Conservation (phyloP, 805 yeast genomes). For the Wilhelminamyces savonicus region DNA sequence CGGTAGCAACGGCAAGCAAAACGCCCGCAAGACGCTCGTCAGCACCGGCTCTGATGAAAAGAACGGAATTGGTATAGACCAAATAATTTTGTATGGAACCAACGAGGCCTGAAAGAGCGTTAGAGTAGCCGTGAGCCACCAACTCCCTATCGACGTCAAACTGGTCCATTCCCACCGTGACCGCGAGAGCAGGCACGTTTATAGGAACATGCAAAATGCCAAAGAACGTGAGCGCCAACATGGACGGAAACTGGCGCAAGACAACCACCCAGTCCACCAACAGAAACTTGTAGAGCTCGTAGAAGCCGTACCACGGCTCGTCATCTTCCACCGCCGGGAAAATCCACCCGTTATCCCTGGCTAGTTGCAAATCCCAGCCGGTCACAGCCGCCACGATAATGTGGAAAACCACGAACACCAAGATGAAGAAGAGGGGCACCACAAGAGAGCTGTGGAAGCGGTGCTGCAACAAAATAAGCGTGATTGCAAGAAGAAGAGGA, state of each 20-base stretch:
- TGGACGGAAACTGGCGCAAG: constrained; percentile 71
- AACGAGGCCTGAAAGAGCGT: constrained; percentile 70
- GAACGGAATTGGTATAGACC: constrained; percentile 88
- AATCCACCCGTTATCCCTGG: constrained; percentile 80
- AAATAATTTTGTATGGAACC: constrained; percentile 94
- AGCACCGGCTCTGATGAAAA: constrained; percentile 93
- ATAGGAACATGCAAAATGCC: constrained; percentile 96
- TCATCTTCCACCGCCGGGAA: constrained; percentile 58
- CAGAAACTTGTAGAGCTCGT: constrained; percentile 60
- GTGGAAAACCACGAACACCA: constrained; percentile 67
- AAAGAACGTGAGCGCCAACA: constrained; percentile 92
- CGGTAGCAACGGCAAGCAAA: constrained; percentile 79
- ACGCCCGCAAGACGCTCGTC: constrained; percentile 85
- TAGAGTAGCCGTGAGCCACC: constrained; percentile 91
- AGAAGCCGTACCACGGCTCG: constrained; percentile 90
- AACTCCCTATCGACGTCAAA: constrained; percentile 89
- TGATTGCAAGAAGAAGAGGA: constrained; percentile 59
- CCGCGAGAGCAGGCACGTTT: constrained; percentile 95
- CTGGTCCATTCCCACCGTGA: constrained; percentile 77
- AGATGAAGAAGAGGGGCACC: constrained; percentile 75
- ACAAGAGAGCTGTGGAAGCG: constrained; percentile 58
- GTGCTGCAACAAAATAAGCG: constrained; percentile 54
- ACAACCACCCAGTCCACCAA: constrained; percentile 73
- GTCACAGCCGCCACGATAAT: constrained; percentile 61
- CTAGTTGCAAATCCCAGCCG: constrained; percentile 49